Evolutionary conservation across 1,139 yeast species (phyloP).

Genomic region (Saccharomyces hybrid): DNA sequence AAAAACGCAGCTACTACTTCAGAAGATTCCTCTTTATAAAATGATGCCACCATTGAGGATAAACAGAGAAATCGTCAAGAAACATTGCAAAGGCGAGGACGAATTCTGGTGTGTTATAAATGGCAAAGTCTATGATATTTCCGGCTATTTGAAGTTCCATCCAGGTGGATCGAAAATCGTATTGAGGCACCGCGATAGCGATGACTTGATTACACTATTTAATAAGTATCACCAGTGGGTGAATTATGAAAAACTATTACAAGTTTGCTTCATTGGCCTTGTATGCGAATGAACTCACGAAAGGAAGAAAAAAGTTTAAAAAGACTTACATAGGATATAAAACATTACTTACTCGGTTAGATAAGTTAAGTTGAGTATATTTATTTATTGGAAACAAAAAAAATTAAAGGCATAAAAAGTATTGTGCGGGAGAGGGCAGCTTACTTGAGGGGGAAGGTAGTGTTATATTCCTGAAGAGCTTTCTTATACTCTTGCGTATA

Average conservation of each 20-base stretch:
- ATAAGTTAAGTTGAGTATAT: neutral
- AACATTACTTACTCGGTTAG: neutral
- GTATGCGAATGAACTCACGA: neutral
- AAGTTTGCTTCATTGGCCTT: slow-evolving; percentile 65
- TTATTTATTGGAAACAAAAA: too few relatives aligned
- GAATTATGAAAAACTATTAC: slow-evolving; percentile 74
- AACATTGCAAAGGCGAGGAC: slow-evolving; percentile 44
- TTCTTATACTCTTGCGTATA: slow-evolving; percentile 17
- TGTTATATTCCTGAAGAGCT: slow-evolving; percentile 9
- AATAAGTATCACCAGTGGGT: slow-evolving; percentile 86
- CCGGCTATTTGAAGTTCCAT: slow-evolving; percentile 76
- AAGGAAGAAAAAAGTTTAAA: neutral
- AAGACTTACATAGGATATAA: neutral
- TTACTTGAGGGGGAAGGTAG: neutral
- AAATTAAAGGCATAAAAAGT: neutral
- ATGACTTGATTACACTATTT: slow-evolving; percentile 75
- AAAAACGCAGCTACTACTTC: neutral
- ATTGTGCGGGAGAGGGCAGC: neutral
- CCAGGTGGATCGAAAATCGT: slow-evolving; percentile 88
- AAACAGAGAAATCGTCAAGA: slow-evolving; percentile 49
- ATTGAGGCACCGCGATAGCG: slow-evolving; percentile 66
- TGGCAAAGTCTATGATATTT: slow-evolving; percentile 77
- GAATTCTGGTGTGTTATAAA: slow-evolving; percentile 86
- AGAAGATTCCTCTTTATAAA: slow-evolving; percentile 20
- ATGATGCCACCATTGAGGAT: slow-evolving; percentile 44